Evolutionary conservation across 495 filamentous ascomycete species (phyloP).

Genomic region (Xylaria nigripes): DNA sequence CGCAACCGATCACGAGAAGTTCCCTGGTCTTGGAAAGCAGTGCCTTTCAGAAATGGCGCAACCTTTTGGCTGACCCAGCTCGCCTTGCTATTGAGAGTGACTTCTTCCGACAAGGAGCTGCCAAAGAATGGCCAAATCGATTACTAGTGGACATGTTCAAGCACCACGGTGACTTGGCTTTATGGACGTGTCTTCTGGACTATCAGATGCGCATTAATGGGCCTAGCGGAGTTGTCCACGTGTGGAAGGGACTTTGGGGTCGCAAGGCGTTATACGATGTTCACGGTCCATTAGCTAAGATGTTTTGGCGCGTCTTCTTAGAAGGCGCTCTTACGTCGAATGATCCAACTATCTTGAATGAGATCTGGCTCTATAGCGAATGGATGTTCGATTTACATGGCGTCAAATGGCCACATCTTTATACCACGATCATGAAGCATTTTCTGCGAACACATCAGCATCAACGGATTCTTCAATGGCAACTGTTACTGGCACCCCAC

Average conservation of each 20-base stretch:
- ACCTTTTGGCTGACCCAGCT: constrained; percentile 19
- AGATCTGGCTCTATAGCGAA: constrained; percentile 49
- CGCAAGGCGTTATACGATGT: constrained; percentile 23
- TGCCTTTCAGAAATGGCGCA: constrained; percentile 18
- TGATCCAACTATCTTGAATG: constrained; percentile 36
- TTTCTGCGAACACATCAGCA: constrained; percentile 28
- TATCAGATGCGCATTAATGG: constrained; percentile 56
- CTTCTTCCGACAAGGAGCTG: constrained; percentile 28
- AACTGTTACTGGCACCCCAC: constrained; percentile 28
- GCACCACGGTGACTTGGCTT: constrained; percentile 42
- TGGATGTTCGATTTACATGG: constrained; percentile 40
- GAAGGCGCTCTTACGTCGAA: constrained; percentile 29
- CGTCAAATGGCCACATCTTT: constrained; percentile 41
- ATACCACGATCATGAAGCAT: constrained; percentile 25
- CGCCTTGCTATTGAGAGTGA: constrained; percentile 42
- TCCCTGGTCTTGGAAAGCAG: constrained; percentile 15
- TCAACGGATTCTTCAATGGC: constrained; percentile 29
- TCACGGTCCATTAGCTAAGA: constrained; percentile 22
- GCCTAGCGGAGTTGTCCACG: constrained; percentile 39
- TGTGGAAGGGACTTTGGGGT: constrained; percentile 28
- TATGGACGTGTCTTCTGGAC: constrained; percentile 60
- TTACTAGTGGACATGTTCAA: constrained; percentile 49
- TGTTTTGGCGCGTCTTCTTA: constrained; percentile 57
- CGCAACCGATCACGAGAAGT: neutral
- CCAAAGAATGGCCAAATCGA: constrained; percentile 22